Base-by-base conservation (phyloP, 495 filamentous ascomycete species). In the Penicillium samsonianum region DNA sequence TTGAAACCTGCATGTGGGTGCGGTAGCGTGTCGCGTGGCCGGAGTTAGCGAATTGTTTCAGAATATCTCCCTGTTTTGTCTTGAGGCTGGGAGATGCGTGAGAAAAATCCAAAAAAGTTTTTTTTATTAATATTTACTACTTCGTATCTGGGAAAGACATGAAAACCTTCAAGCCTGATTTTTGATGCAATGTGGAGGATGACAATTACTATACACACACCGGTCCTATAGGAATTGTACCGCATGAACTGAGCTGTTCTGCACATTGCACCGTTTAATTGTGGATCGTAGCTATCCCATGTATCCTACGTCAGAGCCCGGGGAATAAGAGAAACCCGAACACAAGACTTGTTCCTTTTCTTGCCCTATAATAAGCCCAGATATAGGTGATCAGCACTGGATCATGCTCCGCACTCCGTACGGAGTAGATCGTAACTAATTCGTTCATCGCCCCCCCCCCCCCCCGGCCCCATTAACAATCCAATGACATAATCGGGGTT, bases 1-100 rank as follows among this genome's bases (percentile, higher is more conserved):
- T 65, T 61, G 5, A 62, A 55, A 33, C 56, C 50, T 58, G 50
- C 64, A 58, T 55, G 53, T 33, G 52, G 25, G 46, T 37, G 46
- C 50, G 53, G 60, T 67, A 64, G 58, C 58, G 58, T 50, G 50
- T 65, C 65, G 65, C 65, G 59, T 67, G 65, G 65, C 51, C 59
- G 55, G 61, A 64, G 58, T 59, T 55, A 30, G 25, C 30, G 35
- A 55, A 38, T 53, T 59, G 65, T 65, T 67, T 67, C 65, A 67
- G 55, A 60, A 57, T 60, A 28, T 41, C 53, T 33, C 11, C 4
- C 30, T 40, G 7, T 50, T n/a, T 7, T 22, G 10, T 40, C 53
- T 41, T 16, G 26, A 48, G n/a, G 30, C 28, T 53, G 22, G 25
- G 17, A 40, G 30, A 48, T 26, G n/a, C 26, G 30, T 22, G 35